A percentile compares a stretch with the other conserved stretches of the same genome.
phyloP scores from a whole-genome alignment of 768 basidiomycete species.

The Lactarius hengduanensis region DNA sequence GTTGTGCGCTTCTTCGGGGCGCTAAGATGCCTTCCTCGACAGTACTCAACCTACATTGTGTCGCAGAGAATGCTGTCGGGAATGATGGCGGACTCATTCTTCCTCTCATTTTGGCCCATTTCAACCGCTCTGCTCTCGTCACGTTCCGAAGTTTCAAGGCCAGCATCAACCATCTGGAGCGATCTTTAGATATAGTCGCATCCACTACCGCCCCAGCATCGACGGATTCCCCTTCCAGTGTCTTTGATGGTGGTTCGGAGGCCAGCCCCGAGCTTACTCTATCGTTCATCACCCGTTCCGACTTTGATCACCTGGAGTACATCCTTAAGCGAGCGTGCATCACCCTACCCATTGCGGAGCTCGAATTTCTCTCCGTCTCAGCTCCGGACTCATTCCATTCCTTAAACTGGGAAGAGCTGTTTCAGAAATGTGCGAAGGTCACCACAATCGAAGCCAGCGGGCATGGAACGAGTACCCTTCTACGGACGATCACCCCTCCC shows the following conservation, averaged over 20 bases:
- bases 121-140: not conserved
- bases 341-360: slow-evolving; percentile 2
- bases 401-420: slow-evolving; percentile 6
- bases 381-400: not conserved
- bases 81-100: not conserved
- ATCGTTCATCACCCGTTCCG: not conserved
- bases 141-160: slow-evolving; percentile 8
- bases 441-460: slow-evolving; percentile 4
- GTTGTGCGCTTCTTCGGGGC: slow-evolving; percentile 8
- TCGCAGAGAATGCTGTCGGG: not conserved
- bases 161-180: not conserved
- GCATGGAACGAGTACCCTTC: not conserved
- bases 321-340: not conserved
- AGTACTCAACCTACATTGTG: slow-evolving; percentile 8
- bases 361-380: slow-evolving; percentile 14
- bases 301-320: not conserved
- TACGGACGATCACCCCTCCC: slow-evolving; percentile 8
- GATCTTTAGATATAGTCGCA: not conserved
- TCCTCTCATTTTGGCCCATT: slow-evolving; percentile 5
- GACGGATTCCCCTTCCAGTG: not conserved
- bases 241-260: not conserved
- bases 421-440: slow-evolving; percentile 7
- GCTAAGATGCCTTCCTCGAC: slow-evolving; percentile 4
- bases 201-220: not conserved
- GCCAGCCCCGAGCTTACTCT: not conserved